Conservation (phyloP, 345 rosid genomes). For the Carallia brachiata region DNA sequence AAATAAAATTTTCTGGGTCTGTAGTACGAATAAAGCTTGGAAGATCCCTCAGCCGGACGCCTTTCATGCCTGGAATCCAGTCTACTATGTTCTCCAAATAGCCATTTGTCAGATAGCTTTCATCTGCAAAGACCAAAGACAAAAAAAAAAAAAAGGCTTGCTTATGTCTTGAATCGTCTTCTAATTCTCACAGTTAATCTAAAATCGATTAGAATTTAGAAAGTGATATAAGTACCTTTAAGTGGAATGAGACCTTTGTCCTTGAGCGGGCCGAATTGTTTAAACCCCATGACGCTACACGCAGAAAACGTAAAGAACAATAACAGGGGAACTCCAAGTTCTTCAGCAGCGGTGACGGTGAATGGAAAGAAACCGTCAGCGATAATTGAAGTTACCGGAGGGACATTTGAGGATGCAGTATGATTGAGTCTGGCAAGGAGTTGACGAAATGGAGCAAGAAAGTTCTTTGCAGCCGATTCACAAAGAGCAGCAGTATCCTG, state of each 20-base stretch:
- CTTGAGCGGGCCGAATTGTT: neutral
- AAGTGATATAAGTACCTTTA: neutral
- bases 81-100: slow-evolving; percentile 2
- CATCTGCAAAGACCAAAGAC: neutral
- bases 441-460: too few relatives aligned
- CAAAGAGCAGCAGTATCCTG: too few relatives aligned
- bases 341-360: slow-evolving; percentile 7
- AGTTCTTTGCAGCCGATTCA: too few relatives aligned
- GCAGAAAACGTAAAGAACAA: slow-evolving; percentile 11
- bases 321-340: slow-evolving; percentile 9
- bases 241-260: slow-evolving; percentile 13
- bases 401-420: neutral
- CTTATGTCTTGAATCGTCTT: neutral
- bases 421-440: neutral
- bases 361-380: slow-evolving; percentile 15
- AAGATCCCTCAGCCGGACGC: slow-evolving; percentile 1
- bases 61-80: slow-evolving; percentile 5
- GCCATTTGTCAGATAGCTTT: slow-evolving; percentile 8
- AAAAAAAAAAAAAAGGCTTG: neutral
- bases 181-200: neutral
- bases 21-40: neutral
- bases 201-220: neutral
- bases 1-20: neutral
- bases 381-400: slow-evolving; percentile 16
- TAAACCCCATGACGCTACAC: slow-evolving; percentile 11